Conservation (phyloP, 2,329 filamentous ascomycete genomes). For the Colletotrichum karsti region DNA sequence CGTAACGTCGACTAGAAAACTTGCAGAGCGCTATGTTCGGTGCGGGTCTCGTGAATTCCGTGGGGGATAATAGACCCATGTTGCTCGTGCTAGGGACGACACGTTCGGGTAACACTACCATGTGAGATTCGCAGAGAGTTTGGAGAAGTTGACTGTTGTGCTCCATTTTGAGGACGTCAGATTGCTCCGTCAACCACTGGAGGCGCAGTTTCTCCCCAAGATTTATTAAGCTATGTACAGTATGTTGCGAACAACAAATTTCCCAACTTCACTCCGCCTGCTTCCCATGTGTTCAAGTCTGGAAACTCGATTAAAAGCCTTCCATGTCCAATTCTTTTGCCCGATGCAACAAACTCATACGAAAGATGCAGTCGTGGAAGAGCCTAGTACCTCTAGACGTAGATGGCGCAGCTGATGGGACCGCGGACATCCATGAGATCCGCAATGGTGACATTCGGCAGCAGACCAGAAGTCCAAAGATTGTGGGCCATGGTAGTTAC, state of each 20-base stretch:
- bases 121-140: not conserved
- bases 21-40: not conserved
- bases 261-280: too few relatives aligned
- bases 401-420: not conserved
- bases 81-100: not conserved
- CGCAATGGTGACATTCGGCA: not conserved
- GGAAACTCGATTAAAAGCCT: too few relatives aligned
- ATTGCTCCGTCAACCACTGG: too few relatives aligned
- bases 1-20: not conserved
- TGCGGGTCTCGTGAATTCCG: not conserved
- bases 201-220: too few relatives aligned
- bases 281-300: too few relatives aligned
- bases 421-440: not conserved
- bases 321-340: too few relatives aligned
- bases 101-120: not conserved
- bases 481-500: not conserved
- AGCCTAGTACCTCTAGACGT: not conserved
- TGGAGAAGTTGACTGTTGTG: not conserved
- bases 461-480: not conserved
- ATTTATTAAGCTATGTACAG: too few relatives aligned
- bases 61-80: not conserved
- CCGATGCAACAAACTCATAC: too few relatives aligned
- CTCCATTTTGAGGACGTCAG: too few relatives aligned
- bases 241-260: too few relatives aligned
- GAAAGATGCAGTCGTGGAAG: too few relatives aligned